These are phyloP conservation scores for Phytophthora ohioensis DNA, from an alignment of 352 stramenopile species.

Conservation along the genomic window DNA sequence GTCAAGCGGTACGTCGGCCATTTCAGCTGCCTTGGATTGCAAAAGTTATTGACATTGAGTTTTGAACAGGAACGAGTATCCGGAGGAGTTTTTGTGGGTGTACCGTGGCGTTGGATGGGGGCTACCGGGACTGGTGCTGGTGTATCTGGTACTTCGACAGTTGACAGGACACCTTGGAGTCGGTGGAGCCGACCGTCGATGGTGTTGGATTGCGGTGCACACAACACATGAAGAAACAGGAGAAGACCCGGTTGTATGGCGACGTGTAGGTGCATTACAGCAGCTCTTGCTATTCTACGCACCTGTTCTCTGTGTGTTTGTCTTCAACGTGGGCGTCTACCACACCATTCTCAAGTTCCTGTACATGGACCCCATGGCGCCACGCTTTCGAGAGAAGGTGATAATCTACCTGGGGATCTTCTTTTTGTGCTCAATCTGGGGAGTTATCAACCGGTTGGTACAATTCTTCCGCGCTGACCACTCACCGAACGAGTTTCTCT, in stretches of 20 bases:
- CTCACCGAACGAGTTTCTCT: conserved; percentile 60
- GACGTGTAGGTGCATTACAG: conserved; percentile 56
- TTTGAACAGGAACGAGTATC: conserved; percentile 71
- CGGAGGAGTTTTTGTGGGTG: conserved; percentile 64
- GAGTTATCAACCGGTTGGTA: conserved; percentile 69
- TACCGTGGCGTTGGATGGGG: conserved; percentile 79
- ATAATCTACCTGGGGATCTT: conserved; percentile 74
- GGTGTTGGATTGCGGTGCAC: conserved; percentile 82
- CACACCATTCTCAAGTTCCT: conserved; percentile 70
- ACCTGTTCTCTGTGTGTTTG: conserved; percentile 66
- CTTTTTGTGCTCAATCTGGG: conserved; percentile 83
- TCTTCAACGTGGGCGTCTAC: conserved; percentile 76
- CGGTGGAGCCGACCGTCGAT: conserved; percentile 68
- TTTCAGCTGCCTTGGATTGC: neutral
- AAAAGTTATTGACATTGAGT: neutral
- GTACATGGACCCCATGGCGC: conserved; percentile 69
- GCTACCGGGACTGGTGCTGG: conserved; percentile 57
- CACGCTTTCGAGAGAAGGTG: conserved; percentile 63
- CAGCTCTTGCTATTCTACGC: conserved; percentile 78
- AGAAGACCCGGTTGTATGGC: conserved; percentile 51
- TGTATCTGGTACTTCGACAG: conserved; percentile 71
- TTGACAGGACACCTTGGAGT: conserved; percentile 77
- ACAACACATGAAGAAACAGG: conserved; percentile 27
- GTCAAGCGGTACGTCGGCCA: conserved; percentile 55
- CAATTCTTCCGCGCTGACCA: conserved; percentile 63